Evolutionary conservation across 441 rosid species (phyloP).

Genomic region (Cnidoscolus chayamansa): DNA sequence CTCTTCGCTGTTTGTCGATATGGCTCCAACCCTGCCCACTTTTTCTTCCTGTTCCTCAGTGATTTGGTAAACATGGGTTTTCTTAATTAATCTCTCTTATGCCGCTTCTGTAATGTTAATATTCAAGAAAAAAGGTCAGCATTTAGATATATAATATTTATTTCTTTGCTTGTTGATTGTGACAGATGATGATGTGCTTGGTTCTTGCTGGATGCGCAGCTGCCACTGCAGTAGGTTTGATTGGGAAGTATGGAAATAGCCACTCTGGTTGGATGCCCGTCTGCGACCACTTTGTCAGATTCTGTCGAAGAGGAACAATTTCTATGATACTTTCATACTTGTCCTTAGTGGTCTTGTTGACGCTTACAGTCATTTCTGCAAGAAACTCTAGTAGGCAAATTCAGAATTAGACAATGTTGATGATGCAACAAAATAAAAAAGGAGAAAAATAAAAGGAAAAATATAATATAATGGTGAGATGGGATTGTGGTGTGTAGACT

Average conservation of each 20-base stretch:
- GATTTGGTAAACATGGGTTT: conserved; percentile 46
- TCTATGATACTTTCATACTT: conserved; percentile 35
- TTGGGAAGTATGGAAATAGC: conserved; percentile 50
- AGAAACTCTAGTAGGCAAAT: conserved; percentile 39
- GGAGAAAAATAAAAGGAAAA: neutral
- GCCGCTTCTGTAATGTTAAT: no score
- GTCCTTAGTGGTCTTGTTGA: conserved; percentile 32
- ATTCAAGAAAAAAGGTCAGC: no score
- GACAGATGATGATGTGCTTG: conserved; percentile 39
- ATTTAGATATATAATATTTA: no score
- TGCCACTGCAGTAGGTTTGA: conserved; percentile 44
- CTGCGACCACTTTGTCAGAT: conserved; percentile 40
- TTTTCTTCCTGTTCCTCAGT: conserved; percentile 42
- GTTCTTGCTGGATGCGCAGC: conserved; percentile 44
- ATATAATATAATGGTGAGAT: neutral
- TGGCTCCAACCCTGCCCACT: conserved; percentile 24
- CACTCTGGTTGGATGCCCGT: conserved; percentile 69
- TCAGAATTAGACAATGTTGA: conserved; percentile 8
- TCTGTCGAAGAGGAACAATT: conserved; percentile 36
- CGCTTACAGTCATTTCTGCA: conserved; percentile 49
- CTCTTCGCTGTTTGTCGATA: conserved; percentile 24
- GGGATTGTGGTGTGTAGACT: neutral
- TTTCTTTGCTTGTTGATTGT: neutral
- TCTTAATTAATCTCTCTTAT: no score
- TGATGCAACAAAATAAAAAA: neutral